Evolutionary conservation across 1,139 yeast species (phyloP), one percentile per base, ranked within the genome.

Genomic region (Saccharomycopsis hybrid): DNA sequence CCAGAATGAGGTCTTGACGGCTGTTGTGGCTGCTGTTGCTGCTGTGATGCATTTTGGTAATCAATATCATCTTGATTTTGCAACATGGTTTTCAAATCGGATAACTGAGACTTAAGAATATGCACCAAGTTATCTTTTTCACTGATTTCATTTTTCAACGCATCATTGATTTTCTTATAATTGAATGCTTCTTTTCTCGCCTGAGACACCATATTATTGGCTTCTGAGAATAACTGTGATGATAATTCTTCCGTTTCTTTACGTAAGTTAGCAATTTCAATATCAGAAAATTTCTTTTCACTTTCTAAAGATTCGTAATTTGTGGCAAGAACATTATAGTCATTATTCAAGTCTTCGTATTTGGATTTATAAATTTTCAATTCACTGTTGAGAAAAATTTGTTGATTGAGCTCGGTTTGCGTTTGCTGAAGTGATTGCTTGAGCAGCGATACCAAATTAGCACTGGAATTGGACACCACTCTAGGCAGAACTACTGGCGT

Each of bases 241-340:
- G 88, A 77, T 49, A 87, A 69, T 43, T 86, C 95, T 62, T 85
- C 92, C 31, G 86, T 84, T 62, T 87, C 95, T 24, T 72, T 76
- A 53, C 80, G 75, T 44, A 87, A 65, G 55, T 76, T 74, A 46
- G 72, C 69, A 46, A 78, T 81, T 56, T 83, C 83, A 18, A 70
- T 67, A 55, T 82, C 85, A 0, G 85, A 80, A 3, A 65, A 50
- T 32, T 50, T 52, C 31, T 52, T 50, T 11, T 50, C 54, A 27
- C 46, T 48, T 28, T 41, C 51, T 33, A 52, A 40, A 8, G 47
- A 25, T 24, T 50, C 52, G 24, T 41, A 52, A 28, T 41, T 50
- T 5, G 47, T 30, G 7, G 46, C 24, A n/a, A 52, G 37, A 24
- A 40, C 31, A 27, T 43, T 43, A 29, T 50, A 52, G 24, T 52